Base-by-base conservation (phyloP, 2,329 filamentous ascomycete genomes). In the Sporothrix pallida region DNA sequence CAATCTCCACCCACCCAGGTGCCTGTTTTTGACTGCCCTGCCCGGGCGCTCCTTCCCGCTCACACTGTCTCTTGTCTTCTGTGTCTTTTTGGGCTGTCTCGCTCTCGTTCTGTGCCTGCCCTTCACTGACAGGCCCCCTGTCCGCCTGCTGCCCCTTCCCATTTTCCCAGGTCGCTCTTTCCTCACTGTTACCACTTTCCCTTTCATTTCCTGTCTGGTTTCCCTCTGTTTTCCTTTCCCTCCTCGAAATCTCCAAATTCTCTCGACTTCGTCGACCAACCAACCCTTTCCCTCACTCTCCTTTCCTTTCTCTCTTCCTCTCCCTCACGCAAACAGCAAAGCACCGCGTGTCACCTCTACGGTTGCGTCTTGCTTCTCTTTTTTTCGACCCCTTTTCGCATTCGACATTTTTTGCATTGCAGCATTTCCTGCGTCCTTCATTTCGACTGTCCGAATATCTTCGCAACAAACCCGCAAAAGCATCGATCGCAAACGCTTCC, bases 281-380 rank as follows among this genome's bases (percentile, higher is more conserved):
- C 26, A 72, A 50, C 69, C 9, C 20, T 50, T 17, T 20, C 44
- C 50, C 48, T 44, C 46, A 26, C 60, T 58, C 31, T 50, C 48
- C 8, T 63, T 74, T 71, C 48, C 48, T 50, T 72, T 63, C 31
- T 52, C 20, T 65, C 37, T 58, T 65, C 26, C 42, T 50, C 70
- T 54, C 31, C 50, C 15, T 70, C 48, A 50, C 54, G 44, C 60
- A 42, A 37, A 62, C 37, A 54, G 72, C 63, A 46, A 70, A 44
- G 65, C 70, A 62, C 31, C 54, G 65, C 52, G 54, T 73, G 63
- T 62, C 26, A 54, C 54, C 23, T 63, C 23, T 17, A 46, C 67
- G 56, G 48, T 58, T 60, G 52, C 48, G 48, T 50, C 56, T 48
- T 48, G 13, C 78, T 77, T 75, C 74, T 75, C 72, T 48, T 10